phyloP scores from a whole-genome alignment of 768 basidiomycete species.

The Russula vinacea region DNA sequence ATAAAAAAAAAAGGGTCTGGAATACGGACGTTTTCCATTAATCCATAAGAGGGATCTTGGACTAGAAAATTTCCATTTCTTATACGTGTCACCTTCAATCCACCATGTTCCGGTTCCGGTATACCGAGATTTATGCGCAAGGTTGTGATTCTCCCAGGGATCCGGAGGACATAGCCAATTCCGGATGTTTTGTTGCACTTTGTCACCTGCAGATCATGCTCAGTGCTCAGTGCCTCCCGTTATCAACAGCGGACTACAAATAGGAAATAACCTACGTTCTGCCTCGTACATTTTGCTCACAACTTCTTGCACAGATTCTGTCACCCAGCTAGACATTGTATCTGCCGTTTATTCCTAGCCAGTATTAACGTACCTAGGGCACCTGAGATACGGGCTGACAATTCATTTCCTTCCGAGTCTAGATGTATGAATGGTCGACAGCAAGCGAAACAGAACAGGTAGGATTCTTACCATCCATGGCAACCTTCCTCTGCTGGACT shows the following conservation, averaged over 20 bases:
- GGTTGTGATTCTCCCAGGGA: conserved; percentile 3
- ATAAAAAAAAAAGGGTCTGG: too few relatives aligned
- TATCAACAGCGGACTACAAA: too few relatives aligned
- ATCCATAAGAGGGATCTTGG: conserved; percentile 7
- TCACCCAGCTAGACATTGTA: not conserved
- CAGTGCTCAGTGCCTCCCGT: too few relatives aligned
- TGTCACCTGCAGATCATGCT: not conserved
- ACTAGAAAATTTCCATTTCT: not conserved
- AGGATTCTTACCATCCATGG: conserved; percentile 2
- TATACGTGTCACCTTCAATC: not conserved
- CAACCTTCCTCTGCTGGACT: not conserved
- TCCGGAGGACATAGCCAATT: conserved; percentile 15
- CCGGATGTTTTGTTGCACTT: not conserved
- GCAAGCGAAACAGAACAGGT: not conserved
- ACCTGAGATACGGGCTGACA: not conserved
- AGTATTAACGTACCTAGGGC: not conserved
- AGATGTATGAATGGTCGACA: too few relatives aligned
- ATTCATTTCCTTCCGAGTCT: not conserved
- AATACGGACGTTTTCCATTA: conserved; percentile 10
- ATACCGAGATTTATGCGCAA: not conserved
- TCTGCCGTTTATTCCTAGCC: too few relatives aligned
- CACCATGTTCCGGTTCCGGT: conserved; percentile 3
- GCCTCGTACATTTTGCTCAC: not conserved
- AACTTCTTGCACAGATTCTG: conserved; percentile 4
- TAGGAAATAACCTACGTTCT: not conserved